phyloP scores from a whole-genome alignment of 371 early-diverging fungal genomes.

The Dichotomocladium elegans region DNA sequence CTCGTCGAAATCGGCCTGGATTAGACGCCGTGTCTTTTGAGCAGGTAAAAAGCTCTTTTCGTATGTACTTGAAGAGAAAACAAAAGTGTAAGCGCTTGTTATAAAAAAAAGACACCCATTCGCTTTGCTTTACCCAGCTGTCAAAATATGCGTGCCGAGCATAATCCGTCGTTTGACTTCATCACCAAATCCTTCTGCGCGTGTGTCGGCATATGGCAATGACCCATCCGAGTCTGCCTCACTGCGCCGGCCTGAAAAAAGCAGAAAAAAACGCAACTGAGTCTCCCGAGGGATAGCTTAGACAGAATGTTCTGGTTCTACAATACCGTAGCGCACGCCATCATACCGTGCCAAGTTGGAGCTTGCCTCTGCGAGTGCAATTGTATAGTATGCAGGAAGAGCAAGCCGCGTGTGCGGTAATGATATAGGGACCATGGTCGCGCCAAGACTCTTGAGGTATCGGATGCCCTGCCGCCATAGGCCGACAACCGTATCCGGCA shows the following conservation, averaged over 20 bases:
- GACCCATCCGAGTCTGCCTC: conserved; percentile 19
- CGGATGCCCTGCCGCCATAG: conserved; percentile 66
- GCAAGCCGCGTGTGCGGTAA: conserved; percentile 70
- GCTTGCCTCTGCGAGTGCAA: conserved; percentile 90
- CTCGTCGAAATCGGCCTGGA: conserved; percentile 77
- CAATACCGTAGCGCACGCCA: conserved; percentile 85
- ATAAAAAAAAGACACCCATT: background rate
- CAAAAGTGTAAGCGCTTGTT: background rate
- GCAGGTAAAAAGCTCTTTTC: conserved; percentile 73
- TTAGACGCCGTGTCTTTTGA: conserved; percentile 71
- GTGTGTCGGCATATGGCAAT: conserved; percentile 56
- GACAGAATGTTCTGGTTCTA: too few species aligned
- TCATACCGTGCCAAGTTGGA: conserved; percentile 89
- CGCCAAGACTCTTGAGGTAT: conserved; percentile 57
- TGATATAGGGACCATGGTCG: conserved; percentile 64
- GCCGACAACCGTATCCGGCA: conserved; percentile 44
- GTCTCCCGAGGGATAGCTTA: too few species aligned
- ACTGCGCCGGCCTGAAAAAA: conserved; percentile 46
- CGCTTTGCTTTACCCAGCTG: conserved; percentile 53
- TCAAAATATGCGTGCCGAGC: conserved; percentile 82
- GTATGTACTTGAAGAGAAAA: too few species aligned
- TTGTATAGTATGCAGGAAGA: conserved; percentile 82
- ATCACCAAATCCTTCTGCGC: conserved; percentile 71
- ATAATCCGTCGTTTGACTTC: conserved; percentile 84
- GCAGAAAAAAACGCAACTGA: too few species aligned